A percentile compares a stretch with the other conserved stretches of the same genome.
Conservation (phyloP, 2,329 filamentous ascomycete species). For the Colletotrichum liaoningense region DNA sequence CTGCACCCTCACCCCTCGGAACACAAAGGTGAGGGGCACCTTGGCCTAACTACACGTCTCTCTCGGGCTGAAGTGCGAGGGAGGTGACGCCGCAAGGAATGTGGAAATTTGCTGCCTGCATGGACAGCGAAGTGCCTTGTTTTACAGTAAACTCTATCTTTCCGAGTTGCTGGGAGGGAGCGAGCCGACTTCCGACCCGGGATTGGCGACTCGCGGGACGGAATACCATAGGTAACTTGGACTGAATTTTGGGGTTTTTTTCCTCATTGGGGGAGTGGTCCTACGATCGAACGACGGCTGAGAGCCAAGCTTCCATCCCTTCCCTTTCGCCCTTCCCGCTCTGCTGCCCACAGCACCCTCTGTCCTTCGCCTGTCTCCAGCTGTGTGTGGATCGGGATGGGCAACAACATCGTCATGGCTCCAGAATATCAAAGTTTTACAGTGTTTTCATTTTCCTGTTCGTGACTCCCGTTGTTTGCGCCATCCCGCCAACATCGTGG, state of each 20-base stretch:
- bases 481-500: conserved; percentile 1
- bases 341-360: conserved; percentile 13
- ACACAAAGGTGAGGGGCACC: conserved; percentile 2
- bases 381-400: not conserved
- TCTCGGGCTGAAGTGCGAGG: conserved; percentile 10
- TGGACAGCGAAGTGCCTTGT: conserved; percentile 32
- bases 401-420: not conserved
- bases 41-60: conserved; percentile 2
- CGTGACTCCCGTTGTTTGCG: not conserved
- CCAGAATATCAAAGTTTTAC: not conserved
- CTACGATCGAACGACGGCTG: conserved; percentile 12
- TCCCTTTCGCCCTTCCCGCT: conserved; percentile 22
- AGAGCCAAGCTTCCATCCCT: conserved; percentile 23
- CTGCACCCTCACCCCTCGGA: not conserved
- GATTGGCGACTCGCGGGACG: conserved; percentile 27
- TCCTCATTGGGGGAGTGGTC: conserved; percentile 16
- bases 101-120: conserved; percentile 32
- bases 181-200: conserved; percentile 34
- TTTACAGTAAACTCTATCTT: conserved; percentile 35
- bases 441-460: not conserved
- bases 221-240: not conserved
- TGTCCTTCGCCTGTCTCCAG: not conserved
- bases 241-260: not conserved
- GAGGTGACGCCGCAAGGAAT: conserved; percentile 2
- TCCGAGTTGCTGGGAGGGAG: conserved; percentile 23